phyloP scores from a whole-genome alignment of 257 asterid species.

The Solanum etuberosum region DNA sequence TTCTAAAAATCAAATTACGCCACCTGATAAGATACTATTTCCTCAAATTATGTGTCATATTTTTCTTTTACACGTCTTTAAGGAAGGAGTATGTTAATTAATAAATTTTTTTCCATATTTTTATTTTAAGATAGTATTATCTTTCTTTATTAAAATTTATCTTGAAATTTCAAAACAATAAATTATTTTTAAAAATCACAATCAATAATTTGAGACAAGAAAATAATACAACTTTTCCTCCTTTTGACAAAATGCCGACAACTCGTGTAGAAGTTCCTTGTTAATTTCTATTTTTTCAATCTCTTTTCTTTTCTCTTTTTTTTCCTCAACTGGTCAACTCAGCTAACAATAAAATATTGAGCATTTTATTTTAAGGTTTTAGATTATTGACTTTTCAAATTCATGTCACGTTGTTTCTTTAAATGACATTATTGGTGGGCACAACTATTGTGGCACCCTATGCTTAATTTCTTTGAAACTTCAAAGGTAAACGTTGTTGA shows the following conservation, averaged over 20 bases:
- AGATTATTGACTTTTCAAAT: background rate
- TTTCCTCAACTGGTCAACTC: background rate
- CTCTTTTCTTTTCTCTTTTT: background rate
- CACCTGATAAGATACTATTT: background rate
- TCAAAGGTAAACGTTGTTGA: background rate
- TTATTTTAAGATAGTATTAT: background rate
- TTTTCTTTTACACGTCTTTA: background rate
- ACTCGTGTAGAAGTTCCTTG: background rate
- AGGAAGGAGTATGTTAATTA: background rate
- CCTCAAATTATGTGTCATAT: background rate
- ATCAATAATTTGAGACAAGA: background rate
- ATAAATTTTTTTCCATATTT: background rate
- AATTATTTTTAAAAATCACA: background rate
- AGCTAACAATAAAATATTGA: background rate
- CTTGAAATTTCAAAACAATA: background rate
- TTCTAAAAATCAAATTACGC: background rate
- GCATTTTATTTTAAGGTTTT: background rate
- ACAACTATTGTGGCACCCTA: background rate
- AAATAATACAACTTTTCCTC: background rate
- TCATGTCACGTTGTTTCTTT: background rate
- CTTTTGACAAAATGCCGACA: background rate
- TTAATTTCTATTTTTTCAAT: background rate
- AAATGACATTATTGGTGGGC: background rate
- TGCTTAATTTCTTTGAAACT: conserved; percentile 1
- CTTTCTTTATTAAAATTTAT: background rate